Percentiles rank a stretch among this genome's conserved stretches.
These are phyloP conservation scores for Digitaria exilis DNA, from an alignment of 202 grass and related monocot genomes.

Conservation along the genomic window DNA sequence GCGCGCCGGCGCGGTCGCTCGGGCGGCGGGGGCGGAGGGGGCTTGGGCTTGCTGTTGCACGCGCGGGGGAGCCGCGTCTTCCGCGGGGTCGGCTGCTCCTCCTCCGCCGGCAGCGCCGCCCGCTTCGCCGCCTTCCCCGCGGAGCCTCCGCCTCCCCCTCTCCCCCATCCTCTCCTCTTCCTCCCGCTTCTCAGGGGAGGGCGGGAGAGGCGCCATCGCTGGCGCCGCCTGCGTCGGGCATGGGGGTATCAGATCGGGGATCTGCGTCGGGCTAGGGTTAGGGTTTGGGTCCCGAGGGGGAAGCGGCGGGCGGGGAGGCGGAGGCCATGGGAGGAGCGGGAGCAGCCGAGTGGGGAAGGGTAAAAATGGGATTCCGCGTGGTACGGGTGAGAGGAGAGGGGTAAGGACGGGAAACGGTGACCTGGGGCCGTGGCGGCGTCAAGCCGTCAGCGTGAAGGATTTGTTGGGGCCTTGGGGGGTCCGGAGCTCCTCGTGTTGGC, in stretches of 20 bases:
- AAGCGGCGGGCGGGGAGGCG: slow-evolving; percentile 31
- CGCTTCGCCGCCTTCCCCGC: slow-evolving; percentile 16
- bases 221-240: slow-evolving; percentile 28
- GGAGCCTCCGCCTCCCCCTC: background rate
- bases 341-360: slow-evolving; percentile 39
- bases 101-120: background rate
- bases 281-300: slow-evolving; percentile 47
- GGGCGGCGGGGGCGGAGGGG: slow-evolving; percentile 42
- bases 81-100: slow-evolving; percentile 40
- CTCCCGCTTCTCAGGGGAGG: slow-evolving; percentile 18
- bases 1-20: slow-evolving; percentile 64
- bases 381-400: background rate
- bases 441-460: slow-evolving; percentile 37
- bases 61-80: slow-evolving; percentile 78
- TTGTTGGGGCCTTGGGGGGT: no score
- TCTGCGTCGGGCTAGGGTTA: slow-evolving; percentile 41
- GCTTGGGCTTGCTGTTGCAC: slow-evolving; percentile 59
- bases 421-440: background rate
- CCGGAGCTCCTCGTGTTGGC: background rate
- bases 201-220: background rate
- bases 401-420: slow-evolving; percentile 1
- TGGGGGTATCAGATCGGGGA: slow-evolving; percentile 43
- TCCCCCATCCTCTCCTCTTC: background rate
- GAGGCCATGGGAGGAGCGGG: slow-evolving; percentile 38
- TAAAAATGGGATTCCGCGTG: slow-evolving; percentile 55